Conservation (phyloP, 2,329 filamentous ascomycete genomes). For the Fusarium sp. region DNA sequence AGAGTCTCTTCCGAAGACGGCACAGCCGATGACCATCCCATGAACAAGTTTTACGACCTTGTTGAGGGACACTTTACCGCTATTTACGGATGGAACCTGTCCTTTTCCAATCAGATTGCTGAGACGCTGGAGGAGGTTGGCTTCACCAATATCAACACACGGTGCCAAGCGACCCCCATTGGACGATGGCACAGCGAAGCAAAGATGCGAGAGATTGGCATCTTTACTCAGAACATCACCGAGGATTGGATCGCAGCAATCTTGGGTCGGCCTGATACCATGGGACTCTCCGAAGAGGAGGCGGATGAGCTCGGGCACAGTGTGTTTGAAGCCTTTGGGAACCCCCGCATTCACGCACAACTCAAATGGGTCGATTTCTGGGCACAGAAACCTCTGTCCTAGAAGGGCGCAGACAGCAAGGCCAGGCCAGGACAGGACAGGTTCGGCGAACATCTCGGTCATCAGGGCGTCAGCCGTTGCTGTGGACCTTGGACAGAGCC, state of each 20-base stretch:
- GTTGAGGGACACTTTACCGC: constrained; percentile 46
- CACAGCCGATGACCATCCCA: constrained; percentile 44
- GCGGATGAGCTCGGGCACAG: constrained; percentile 46
- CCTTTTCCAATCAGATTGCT: constrained; percentile 43
- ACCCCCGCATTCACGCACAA: constrained; percentile 47
- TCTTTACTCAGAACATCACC: constrained; percentile 49
- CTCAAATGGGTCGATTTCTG: constrained; percentile 51
- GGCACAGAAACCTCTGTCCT: constrained; percentile 49
- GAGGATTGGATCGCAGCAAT: constrained; percentile 50
- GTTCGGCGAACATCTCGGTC: background rate
- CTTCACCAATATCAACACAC: constrained; percentile 47
- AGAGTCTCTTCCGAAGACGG: constrained; percentile 48
- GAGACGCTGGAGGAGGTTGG: constrained; percentile 45
- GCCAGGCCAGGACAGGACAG: background rate
- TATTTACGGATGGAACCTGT: constrained; percentile 49
- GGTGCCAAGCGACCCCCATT: constrained; percentile 46
- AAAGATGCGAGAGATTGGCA: constrained; percentile 49
- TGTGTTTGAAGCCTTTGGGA: constrained; percentile 46
- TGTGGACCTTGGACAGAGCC: constrained; percentile 4
- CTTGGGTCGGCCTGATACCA: constrained; percentile 44
- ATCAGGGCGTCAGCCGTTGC: constrained; percentile 10
- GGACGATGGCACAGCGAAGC: constrained; percentile 51
- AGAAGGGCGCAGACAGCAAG: constrained; percentile 1
- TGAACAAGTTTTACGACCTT: constrained; percentile 47
- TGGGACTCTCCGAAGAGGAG: constrained; percentile 48